Evolutionary conservation across 305 asterid genomes (phyloP).

Genomic region (Fraxinus baroniana): DNA sequence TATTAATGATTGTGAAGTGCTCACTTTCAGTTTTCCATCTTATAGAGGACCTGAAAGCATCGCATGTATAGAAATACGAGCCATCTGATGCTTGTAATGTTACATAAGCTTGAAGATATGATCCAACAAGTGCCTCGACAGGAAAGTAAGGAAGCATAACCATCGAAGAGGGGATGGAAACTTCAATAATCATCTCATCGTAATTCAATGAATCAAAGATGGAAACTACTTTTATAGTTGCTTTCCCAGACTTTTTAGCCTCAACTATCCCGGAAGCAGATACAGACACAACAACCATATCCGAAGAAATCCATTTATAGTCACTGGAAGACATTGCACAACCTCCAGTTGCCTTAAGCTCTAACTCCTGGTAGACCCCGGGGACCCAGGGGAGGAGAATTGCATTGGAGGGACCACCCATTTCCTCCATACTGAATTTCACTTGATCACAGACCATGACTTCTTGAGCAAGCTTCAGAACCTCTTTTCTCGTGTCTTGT

Average conservation of each 20-base stretch:
- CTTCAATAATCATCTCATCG: slow-evolving; percentile 70
- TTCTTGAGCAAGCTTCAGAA: slow-evolving; percentile 81
- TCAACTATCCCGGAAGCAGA: slow-evolving; percentile 78
- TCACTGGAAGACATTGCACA: slow-evolving; percentile 80
- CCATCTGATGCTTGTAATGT: slow-evolving; percentile 69
- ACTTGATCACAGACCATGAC: slow-evolving; percentile 90
- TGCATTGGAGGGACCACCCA: slow-evolving; percentile 32
- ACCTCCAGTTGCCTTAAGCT: slow-evolving; percentile 81
- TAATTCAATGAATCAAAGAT: slow-evolving; percentile 70
- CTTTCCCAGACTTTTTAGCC: slow-evolving; percentile 83
- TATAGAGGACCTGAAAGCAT: slow-evolving; percentile 66
- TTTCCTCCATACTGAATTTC: slow-evolving; percentile 45
- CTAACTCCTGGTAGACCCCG: slow-evolving; percentile 80
- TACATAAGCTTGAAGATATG: slow-evolving; percentile 68
- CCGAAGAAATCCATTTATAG: slow-evolving; percentile 87
- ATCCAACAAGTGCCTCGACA: slow-evolving; percentile 71
- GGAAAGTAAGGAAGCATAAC: slow-evolving; percentile 70
- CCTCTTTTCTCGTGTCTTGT: slow-evolving; percentile 52
- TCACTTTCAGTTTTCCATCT: slow-evolving; percentile 77
- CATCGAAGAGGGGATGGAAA: slow-evolving; percentile 71
- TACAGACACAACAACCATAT: slow-evolving; percentile 64
- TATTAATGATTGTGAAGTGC: slow-evolving; percentile 57
- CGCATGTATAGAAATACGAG: slow-evolving; percentile 64
- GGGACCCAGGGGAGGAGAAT: slow-evolving; percentile 82
- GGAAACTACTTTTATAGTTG: slow-evolving; percentile 70